These are phyloP conservation scores for Xanthoceras sorbifolium DNA, from an alignment of 345 rosid species.

Conservation along the genomic window DNA sequence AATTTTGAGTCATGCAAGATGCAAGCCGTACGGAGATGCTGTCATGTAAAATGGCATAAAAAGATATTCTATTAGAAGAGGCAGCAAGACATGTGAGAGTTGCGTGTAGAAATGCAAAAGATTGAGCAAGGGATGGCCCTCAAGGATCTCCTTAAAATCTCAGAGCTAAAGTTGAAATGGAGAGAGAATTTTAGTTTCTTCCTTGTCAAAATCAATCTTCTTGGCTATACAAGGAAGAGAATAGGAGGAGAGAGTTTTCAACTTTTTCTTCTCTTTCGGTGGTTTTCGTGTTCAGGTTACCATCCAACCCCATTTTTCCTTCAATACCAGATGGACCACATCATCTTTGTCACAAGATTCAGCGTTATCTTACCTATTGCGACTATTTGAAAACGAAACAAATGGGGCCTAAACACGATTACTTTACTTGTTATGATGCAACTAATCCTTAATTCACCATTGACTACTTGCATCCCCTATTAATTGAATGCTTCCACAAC, in stretches of 20 bases:
- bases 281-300: conserved; percentile 15
- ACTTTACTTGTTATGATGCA: neutral
- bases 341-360: conserved; percentile 25
- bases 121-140: neutral
- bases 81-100: conserved; percentile 12
- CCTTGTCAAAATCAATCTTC: conserved; percentile 23
- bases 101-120: conserved; percentile 23
- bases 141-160: neutral
- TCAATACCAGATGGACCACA: conserved; percentile 26
- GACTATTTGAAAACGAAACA: conserved; percentile 3
- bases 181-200: neutral
- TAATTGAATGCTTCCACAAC: neutral
- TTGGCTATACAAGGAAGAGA: conserved; percentile 9
- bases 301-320: conserved; percentile 1
- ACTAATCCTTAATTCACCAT: conserved; percentile 5
- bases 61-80: neutral
- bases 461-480: neutral
- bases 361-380: conserved; percentile 12
- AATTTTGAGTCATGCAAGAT: too few species aligned
- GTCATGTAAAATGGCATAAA: neutral
- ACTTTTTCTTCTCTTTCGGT: conserved; percentile 5
- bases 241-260: conserved; percentile 5
- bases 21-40: neutral
- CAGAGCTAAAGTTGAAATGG: neutral
- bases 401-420: conserved; percentile 7